Conservation (phyloP, 495 filamentous ascomycete species). For the Aspergillus funiculosus region DNA sequence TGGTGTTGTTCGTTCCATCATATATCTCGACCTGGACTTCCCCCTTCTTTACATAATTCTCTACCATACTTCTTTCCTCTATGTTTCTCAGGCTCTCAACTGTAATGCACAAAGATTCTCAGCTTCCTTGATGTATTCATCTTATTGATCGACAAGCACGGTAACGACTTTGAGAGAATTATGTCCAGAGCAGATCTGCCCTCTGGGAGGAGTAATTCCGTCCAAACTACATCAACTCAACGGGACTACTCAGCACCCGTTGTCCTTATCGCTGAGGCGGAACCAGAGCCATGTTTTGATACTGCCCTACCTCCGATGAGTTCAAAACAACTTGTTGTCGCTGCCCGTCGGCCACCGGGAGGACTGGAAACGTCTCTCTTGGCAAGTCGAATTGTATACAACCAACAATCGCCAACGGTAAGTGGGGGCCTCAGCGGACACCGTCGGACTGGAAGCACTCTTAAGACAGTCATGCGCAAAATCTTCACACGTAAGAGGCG, state of each 20-base stretch:
- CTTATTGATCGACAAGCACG: background rate
- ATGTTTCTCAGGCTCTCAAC: background rate
- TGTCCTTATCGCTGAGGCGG: background rate
- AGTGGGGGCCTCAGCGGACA: slow-evolving; percentile 26
- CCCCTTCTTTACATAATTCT: background rate
- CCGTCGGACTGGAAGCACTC: slow-evolving; percentile 41
- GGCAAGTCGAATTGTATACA: slow-evolving; percentile 3
- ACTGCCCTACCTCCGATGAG: slow-evolving; percentile 23
- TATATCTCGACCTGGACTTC: background rate
- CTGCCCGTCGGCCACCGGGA: slow-evolving; percentile 9
- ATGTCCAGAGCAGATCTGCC: slow-evolving; percentile 5
- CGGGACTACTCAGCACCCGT: slow-evolving; percentile 4
- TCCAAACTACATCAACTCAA: slow-evolving; percentile 4
- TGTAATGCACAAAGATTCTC: slow-evolving; percentile 2
- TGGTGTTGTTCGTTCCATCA: background rate
- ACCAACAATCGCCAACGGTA: slow-evolving; percentile 21
- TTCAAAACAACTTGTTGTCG: slow-evolving; percentile 19
- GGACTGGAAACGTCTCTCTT: slow-evolving; percentile 13
- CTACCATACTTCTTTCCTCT: background rate
- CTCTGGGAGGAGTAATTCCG: slow-evolving; percentile 11
- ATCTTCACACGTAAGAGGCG: slow-evolving; percentile 42
- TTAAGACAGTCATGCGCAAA: slow-evolving; percentile 46
- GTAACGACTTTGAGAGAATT: background rate
- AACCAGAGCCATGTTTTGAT: slow-evolving; percentile 10
- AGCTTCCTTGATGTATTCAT: background rate